phyloP scores from a whole-genome alignment of 257 asterid genomes.

The Solanum rostratum region DNA sequence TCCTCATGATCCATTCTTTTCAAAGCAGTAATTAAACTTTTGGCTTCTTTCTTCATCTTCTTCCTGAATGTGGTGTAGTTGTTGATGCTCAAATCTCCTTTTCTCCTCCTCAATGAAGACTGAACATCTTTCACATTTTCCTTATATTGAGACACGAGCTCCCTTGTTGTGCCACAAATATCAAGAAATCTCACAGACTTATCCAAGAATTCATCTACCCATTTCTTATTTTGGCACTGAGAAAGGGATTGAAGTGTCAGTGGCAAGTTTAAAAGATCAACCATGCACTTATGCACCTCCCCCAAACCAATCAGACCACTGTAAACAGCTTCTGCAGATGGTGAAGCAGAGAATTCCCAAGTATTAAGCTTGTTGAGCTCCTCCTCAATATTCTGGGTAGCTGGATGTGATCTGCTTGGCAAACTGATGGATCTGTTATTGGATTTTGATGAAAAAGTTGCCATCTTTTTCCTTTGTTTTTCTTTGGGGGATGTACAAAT shows the following conservation, averaged over 20 bases:
- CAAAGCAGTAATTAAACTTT: neutral
- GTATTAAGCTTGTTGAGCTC: constrained; percentile 8
- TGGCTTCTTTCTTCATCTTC: constrained; percentile 7
- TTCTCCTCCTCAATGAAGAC: neutral
- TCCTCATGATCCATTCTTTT: neutral
- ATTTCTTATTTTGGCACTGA: constrained; percentile 3
- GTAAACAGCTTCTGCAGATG: neutral
- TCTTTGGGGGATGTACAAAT: neutral
- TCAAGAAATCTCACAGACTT: constrained; percentile 5
- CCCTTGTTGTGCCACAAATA: constrained; percentile 6
- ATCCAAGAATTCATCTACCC: constrained; percentile 4
- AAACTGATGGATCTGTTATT: constrained; percentile 20
- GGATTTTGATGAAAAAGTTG: constrained; percentile 12
- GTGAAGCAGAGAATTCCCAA: constrained; percentile 1
- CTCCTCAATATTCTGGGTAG: constrained; percentile 13
- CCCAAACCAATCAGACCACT: neutral
- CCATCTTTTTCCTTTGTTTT: constrained; percentile 2
- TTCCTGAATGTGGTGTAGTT: constrained; percentile 6
- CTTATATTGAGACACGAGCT: neutral
- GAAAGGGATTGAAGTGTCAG: constrained; percentile 6
- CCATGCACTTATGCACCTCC: neutral
- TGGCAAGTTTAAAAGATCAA: constrained; percentile 4
- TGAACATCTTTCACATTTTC: constrained; percentile 2
- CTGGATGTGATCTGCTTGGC: constrained; percentile 26
- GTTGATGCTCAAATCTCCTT: neutral